Evolutionary conservation across 768 basidiomycete genomes (phyloP).

Genomic region (Lyophyllum semitale): DNA sequence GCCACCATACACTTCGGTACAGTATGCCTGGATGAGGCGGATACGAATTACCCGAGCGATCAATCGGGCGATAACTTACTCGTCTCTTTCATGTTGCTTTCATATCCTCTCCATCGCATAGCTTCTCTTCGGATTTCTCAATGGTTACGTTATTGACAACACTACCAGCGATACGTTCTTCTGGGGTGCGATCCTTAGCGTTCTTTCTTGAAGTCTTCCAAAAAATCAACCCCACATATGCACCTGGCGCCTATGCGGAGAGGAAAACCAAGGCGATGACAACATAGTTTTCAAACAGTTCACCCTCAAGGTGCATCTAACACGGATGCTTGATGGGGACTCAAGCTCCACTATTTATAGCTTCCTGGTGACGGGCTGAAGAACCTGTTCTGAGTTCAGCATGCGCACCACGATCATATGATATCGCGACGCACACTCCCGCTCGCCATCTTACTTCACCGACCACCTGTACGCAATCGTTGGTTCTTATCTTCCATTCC

Average conservation of each 20-base stretch:
- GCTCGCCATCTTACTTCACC: not conserved
- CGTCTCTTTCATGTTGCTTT: too few species aligned
- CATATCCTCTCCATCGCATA: not conserved
- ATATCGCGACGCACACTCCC: slow-evolving; percentile 2
- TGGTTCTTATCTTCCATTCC: not conserved
- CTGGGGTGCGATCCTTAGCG: not conserved
- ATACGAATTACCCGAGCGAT: not conserved
- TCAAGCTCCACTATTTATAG: not conserved
- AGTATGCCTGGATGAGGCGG: not conserved
- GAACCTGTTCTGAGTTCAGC: not conserved
- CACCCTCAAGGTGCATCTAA: not conserved
- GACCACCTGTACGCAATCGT: not conserved
- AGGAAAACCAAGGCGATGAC: not conserved
- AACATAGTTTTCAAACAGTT: not conserved
- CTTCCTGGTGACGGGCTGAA: not conserved
- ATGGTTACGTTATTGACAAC: too few species aligned
- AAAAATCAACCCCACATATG: not conserved
- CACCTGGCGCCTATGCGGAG: too few species aligned
- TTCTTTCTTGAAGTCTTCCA: not conserved
- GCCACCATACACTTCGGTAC: too few species aligned
- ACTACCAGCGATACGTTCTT: not conserved
- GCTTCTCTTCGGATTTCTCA: too few species aligned
- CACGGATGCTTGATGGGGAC: slow-evolving; percentile 5
- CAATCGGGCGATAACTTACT: not conserved
- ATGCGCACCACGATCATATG: slow-evolving; percentile 10